These are phyloP conservation scores for Eragrostis nindensis DNA, from an alignment of 176 grass and related monocot species.

Conservation along the genomic window DNA sequence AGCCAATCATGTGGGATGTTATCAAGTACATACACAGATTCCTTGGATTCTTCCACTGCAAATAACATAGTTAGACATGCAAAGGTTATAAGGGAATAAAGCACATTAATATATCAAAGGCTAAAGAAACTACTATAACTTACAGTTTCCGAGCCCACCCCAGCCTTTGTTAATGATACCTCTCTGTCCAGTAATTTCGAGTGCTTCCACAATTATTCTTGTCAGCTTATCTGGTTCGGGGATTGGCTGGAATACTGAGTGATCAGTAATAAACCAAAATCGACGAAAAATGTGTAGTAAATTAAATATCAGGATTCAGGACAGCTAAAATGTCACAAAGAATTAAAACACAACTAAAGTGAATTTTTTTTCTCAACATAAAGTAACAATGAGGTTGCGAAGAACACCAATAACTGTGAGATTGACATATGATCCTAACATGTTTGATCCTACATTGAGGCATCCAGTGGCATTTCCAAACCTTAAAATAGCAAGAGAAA, in stretches of 20 bases:
- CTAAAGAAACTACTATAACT: slow-evolving; percentile 16
- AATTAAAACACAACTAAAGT: background rate
- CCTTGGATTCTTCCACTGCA: slow-evolving; percentile 66
- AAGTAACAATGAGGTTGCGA: background rate
- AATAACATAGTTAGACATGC: slow-evolving; percentile 17
- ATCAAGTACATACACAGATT: slow-evolving; percentile 74
- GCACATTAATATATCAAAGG: slow-evolving; percentile 3
- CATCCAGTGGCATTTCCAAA: background rate
- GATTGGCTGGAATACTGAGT: slow-evolving; percentile 42
- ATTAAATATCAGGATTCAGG: background rate
- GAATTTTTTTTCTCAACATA: background rate
- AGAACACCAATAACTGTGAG: background rate
- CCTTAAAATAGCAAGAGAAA: no score
- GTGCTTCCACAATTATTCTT: slow-evolving; percentile 62
- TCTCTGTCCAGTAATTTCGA: slow-evolving; percentile 64
- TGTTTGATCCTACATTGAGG: slow-evolving; percentile 2
- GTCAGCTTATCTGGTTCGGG: slow-evolving; percentile 61
- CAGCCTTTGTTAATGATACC: slow-evolving; percentile 68
- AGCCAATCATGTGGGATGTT: slow-evolving; percentile 91
- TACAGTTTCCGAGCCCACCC: slow-evolving; percentile 67
- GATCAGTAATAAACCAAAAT: background rate
- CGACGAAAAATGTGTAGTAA: no score
- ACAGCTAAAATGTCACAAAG: background rate
- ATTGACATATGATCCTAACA: background rate
- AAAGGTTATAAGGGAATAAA: slow-evolving; percentile 6